phyloP scores from a whole-genome alignment of 2,329 filamentous ascomycete genomes.

The Aspergillus fischeri region DNA sequence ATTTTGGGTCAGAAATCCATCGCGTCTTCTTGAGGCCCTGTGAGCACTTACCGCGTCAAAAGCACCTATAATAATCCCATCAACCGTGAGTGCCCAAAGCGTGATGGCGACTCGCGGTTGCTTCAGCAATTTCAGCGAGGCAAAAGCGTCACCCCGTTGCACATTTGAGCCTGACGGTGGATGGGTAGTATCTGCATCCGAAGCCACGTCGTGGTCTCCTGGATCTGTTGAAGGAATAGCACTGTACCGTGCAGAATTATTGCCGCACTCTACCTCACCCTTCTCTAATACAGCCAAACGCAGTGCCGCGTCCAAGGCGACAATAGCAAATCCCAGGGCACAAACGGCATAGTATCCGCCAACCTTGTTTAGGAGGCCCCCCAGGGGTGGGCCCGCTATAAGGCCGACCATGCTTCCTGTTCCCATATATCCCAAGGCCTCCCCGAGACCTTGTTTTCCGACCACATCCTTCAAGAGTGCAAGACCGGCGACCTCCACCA shows the following conservation, averaged over 20 bases:
- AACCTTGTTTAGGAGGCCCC: constrained; percentile 56
- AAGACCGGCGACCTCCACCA: constrained; percentile 59
- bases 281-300: constrained; percentile 58
- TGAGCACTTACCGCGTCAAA: constrained; percentile 27
- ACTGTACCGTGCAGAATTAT: not conserved
- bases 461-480: constrained; percentile 58
- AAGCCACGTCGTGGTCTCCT: not conserved
- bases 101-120: constrained; percentile 4
- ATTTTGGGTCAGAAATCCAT: constrained; percentile 9
- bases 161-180: not conserved
- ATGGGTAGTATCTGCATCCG: constrained; percentile 10
- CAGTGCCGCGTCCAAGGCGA: constrained; percentile 57
- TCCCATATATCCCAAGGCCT: constrained; percentile 53
- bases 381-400: constrained; percentile 53
- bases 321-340: constrained; percentile 49
- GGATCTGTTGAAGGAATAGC: constrained; percentile 13
- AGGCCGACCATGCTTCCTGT: constrained; percentile 55
- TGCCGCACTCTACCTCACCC: constrained; percentile 43
- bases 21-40: not conserved
- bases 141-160: constrained; percentile 23
- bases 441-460: constrained; percentile 52
- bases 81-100: constrained; percentile 1
- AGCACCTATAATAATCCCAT: constrained; percentile 7
- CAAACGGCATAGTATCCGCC: constrained; percentile 57
- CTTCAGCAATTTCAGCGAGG: not conserved